Evolutionary conservation across 768 basidiomycete genomes (phyloP).

Genomic region (Leccinum boreale): DNA sequence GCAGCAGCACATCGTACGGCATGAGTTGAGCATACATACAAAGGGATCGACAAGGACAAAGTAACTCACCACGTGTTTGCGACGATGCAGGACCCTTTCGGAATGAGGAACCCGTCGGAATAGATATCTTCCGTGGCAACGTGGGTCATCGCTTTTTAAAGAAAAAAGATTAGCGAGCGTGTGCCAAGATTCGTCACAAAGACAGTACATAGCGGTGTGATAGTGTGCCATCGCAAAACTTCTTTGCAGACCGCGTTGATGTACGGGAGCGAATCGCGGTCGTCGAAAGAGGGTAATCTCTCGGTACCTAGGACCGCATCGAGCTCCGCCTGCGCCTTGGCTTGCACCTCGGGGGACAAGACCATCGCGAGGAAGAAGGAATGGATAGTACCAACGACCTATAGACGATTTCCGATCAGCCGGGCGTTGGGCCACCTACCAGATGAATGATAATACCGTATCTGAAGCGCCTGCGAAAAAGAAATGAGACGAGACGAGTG

Average conservation of each 20-base stretch:
- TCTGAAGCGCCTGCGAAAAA: background rate
- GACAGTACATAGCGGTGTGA: constrained; percentile 12
- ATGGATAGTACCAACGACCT: constrained; percentile 15
- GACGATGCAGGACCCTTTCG: constrained; percentile 22
- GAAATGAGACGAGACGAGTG: background rate
- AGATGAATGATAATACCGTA: background rate
- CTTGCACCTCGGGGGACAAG: constrained; percentile 23
- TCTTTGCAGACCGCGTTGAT: constrained; percentile 26
- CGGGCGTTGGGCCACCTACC: background rate
- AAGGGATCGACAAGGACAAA: background rate
- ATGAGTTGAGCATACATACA: background rate
- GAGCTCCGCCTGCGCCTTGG: constrained; percentile 24
- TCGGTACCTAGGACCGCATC: constrained; percentile 21
- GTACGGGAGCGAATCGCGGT: constrained; percentile 24
- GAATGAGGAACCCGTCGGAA: constrained; percentile 14
- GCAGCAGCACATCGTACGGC: background rate
- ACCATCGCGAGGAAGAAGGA: constrained; percentile 27
- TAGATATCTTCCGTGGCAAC: constrained; percentile 20
- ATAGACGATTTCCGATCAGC: background rate
- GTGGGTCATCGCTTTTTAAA: constrained; percentile 12
- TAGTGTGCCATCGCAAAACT: constrained; percentile 23
- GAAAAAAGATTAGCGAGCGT: background rate
- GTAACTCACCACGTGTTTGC: constrained; percentile 25
- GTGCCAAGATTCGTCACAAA: constrained; percentile 8
- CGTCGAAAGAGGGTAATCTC: constrained; percentile 19